Conservation (phyloP, 2,329 filamentous ascomycete species). For the Fusarium globosum region DNA sequence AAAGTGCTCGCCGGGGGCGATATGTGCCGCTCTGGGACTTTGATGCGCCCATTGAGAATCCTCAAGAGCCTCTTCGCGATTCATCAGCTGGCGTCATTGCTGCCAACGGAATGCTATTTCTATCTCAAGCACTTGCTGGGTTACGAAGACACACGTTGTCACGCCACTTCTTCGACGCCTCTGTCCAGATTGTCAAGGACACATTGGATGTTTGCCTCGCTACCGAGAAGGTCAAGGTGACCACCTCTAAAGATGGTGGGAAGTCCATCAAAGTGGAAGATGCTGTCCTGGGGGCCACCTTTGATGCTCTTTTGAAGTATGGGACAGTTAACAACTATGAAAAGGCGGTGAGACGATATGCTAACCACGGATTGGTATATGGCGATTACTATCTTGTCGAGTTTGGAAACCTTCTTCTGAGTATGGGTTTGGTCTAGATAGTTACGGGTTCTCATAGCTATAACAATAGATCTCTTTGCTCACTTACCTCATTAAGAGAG, state of each 20-base stretch:
- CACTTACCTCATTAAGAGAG: no score
- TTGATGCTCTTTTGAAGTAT: slow-evolving; percentile 48
- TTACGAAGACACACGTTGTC: slow-evolving; percentile 25
- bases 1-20: not conserved
- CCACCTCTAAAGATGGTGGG: not conserved
- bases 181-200: slow-evolving; percentile 47
- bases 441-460: no score
- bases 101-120: slow-evolving; percentile 55
- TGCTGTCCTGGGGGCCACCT: not conserved
- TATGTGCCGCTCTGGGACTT: slow-evolving; percentile 49
- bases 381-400: slow-evolving; percentile 62
- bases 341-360: slow-evolving; percentile 43
- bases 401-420: slow-evolving; percentile 59
- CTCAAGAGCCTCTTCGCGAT: slow-evolving; percentile 46
- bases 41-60: slow-evolving; percentile 53
- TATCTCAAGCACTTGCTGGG: slow-evolving; percentile 50
- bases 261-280: slow-evolving; percentile 23
- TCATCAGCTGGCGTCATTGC: slow-evolving; percentile 54
- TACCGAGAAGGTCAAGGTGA: slow-evolving; percentile 36
- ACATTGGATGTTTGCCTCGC: slow-evolving; percentile 45
- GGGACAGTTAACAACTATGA: slow-evolving; percentile 51
- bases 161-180: slow-evolving; percentile 22
- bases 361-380: slow-evolving; percentile 58
- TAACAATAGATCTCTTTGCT: no score
- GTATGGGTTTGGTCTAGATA: no score